Base-by-base conservation (phyloP, 371 early-diverging fungal genomes). In the Mucor indicus region DNA sequence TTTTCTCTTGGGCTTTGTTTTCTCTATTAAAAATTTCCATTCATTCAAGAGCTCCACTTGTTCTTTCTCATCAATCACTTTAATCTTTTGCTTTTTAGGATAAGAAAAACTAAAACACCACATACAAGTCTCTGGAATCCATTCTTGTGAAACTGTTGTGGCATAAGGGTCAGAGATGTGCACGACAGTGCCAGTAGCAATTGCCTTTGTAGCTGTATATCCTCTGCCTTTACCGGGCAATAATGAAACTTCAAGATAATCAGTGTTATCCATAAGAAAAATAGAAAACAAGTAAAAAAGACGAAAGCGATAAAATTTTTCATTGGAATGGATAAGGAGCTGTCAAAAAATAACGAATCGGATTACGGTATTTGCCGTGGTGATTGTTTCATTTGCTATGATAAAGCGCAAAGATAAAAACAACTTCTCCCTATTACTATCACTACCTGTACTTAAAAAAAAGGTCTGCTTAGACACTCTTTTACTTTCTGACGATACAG, bases 171-270 rank as follows among this genome's bases (percentile, higher is more conserved):
- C 33, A 15, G 65, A 62, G 16, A 52, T 39, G 35, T 65, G 61
- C 11, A 74, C 30, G 1, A 33, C 16, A 1, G 61, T 52, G 16
- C 67, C 70, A 23, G 57, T 53, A 15, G 57, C 42, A 13, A 74
- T 65, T 20, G 16, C 38, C 17, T 38, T 39, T 8, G 40, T 59
- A 1, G 70, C 67, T 36, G 49, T 42, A 44, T 53, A 69, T 1
- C 57, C 70, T 49, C 74, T 54, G 1, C 74, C 70, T 57, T 65
- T 69, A 21, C 63, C 56, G 1, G 65, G 61, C n/a, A 74, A 44
- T 20, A 44, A 10, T n/a, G 43, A 23, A 8, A 57, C 38, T 40
- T 57, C 38, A 1, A 39, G 32, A 15, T 21, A 43, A 21, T n/a
- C n/a, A n/a, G n/a, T n/a, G n/a, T n/a, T 42, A 23, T 37, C 31